These are phyloP conservation scores for Fusarium sp. DNA, from an alignment of 2,329 filamentous ascomycete genomes.

Conservation along the genomic window DNA sequence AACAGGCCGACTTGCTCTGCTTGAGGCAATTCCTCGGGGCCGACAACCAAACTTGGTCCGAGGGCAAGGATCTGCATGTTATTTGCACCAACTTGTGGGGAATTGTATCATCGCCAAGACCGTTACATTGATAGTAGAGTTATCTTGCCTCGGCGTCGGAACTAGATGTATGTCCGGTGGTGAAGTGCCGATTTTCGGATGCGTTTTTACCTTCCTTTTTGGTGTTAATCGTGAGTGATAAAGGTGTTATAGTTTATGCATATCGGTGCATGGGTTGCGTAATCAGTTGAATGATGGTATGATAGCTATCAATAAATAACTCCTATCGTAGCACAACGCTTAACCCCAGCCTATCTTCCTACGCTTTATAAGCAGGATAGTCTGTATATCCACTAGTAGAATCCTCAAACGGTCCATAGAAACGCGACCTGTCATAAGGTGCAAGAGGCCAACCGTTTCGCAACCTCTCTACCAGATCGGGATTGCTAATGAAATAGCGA, in stretches of 20 bases:
- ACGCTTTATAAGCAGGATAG: slow-evolving; percentile 41
- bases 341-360: not conserved
- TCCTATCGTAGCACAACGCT: not conserved
- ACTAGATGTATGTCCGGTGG: slow-evolving; percentile 11
- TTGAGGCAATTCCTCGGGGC: not conserved
- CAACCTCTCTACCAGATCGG: slow-evolving; percentile 58
- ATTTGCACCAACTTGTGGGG: slow-evolving; percentile 2
- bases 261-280: not conserved
- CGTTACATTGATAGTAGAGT: not conserved
- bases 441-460: slow-evolving; percentile 52
- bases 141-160: not conserved
- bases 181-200: not conserved
- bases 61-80: not conserved
- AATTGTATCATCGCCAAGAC: slow-evolving; percentile 16
- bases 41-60: not conserved
- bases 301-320: not conserved
- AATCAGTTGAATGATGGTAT: not conserved
- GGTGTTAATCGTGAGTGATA: not conserved
- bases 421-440: slow-evolving; percentile 55
- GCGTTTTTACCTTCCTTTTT: slow-evolving; percentile 3
- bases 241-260: not conserved
- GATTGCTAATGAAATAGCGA: slow-evolving; percentile 60
- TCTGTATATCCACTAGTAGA: slow-evolving; percentile 48
- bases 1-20: not conserved
- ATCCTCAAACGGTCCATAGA: slow-evolving; percentile 55